A percentile compares a stretch with the other conserved stretches of the same genome.
phyloP scores from a whole-genome alignment of 179 eudicot genomes.

The Dionaea muscipula region DNA sequence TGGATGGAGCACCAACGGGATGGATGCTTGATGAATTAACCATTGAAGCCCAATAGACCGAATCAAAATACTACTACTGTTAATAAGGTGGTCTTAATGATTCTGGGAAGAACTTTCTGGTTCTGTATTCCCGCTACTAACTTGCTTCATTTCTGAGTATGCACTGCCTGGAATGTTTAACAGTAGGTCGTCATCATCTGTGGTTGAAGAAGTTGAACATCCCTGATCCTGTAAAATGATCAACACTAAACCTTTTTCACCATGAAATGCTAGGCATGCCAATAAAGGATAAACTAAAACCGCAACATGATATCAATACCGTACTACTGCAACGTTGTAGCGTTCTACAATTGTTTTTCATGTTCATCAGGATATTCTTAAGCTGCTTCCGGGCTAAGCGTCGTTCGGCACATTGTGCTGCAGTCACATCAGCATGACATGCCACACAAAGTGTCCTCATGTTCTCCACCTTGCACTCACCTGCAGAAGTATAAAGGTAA shows the following conservation, averaged over 20 bases:
- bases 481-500: constrained; percentile 22
- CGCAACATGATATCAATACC: constrained; percentile 23
- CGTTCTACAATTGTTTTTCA: constrained; percentile 17
- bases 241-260: neutral
- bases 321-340: constrained; percentile 14
- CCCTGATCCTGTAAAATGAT: constrained; percentile 24
- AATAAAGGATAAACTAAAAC: neutral
- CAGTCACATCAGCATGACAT: constrained; percentile 88
- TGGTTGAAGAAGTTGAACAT: constrained; percentile 4
- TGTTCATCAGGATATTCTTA: constrained; percentile 24
- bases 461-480: constrained; percentile 87
- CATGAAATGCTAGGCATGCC: neutral
- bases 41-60: too few relatives aligned
- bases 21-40: too few relatives aligned
- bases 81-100: too few relatives aligned
- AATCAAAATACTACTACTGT: too few relatives aligned
- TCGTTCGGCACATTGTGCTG: constrained; percentile 63
- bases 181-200: constrained; percentile 39
- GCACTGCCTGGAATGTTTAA: constrained; percentile 65
- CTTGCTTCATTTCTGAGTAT: constrained; percentile 28
- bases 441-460: constrained; percentile 92
- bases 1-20: too few relatives aligned
- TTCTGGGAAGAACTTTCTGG: too few relatives aligned
- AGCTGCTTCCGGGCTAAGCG: constrained; percentile 47
- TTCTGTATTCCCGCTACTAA: too few relatives aligned